Evolutionary conservation across 371 early-diverging fungal species (phyloP), one percentile per base, ranked within the genome.

Genomic region (Actinomortierella ambigua): DNA sequence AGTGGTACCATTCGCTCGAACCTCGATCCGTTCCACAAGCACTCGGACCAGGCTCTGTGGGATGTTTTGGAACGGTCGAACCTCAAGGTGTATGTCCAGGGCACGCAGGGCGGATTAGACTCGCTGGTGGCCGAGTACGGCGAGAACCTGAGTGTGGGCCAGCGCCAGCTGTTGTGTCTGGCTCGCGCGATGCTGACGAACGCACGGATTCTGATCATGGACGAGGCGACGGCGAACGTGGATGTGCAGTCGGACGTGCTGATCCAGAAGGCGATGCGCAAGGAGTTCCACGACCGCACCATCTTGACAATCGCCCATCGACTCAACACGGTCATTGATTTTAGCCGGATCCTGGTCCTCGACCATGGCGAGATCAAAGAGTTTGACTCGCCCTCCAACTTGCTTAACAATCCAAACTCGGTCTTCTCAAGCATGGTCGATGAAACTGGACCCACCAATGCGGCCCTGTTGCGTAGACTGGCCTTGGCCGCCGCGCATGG

Each of bases 211-310:
- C 77, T 94, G 28, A 67, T 93, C 9, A 76, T 95, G 65, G 96
- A 96, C 64, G 95, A 94, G 67, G 92, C 94, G 1, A 93, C 94
- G 0, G 85, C 93, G 0, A 85, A 86, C 6, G 87, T 94, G 26
- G 95, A 95, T 65, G 80, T 85, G 55, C 85, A 84, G 46, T 87
- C 92, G 8, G 93, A 93, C 68, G 82, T 85, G 55, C 75, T 82
- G 66, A 87, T 94, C 46, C 92, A 92, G 62, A 68, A 84, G 60
- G 91, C 93, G 0, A 95, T 96, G 59, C 84, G 94, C 6, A 62
- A 70, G 22, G 81, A 84, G 28, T 82, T 78, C 59, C 64, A 70
- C 6, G 17, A 69, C 47, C 79, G 76, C 28, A 85, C 82, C 0
- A 63, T 82, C 24, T 39, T 88, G 67, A 79, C 80, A 53, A 84